Percentiles rank a stretch among this genome's conserved stretches.
Conservation (phyloP, 2,329 filamentous ascomycete species). For the Monosporascus sp. region DNA sequence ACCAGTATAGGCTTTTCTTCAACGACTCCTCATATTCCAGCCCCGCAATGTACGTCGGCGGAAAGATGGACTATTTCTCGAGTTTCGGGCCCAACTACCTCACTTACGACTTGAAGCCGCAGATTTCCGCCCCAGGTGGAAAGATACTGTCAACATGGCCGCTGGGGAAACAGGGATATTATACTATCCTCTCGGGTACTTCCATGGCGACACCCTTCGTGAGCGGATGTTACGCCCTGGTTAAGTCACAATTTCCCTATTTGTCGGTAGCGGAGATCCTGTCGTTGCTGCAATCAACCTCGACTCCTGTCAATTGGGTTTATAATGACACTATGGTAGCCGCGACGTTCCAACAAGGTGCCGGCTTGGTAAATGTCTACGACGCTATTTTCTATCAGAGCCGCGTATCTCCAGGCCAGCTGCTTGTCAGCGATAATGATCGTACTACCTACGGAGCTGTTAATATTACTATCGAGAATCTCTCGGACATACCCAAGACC, state of each 20-base stretch:
- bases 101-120: constrained; percentile 23
- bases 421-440: constrained; percentile 14
- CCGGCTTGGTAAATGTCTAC: constrained; percentile 28
- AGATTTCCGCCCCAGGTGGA: constrained; percentile 30
- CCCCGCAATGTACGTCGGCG: constrained; percentile 7
- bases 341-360: constrained; percentile 28
- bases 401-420: constrained; percentile 16
- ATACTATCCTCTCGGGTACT: constrained; percentile 30
- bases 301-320: constrained; percentile 21
- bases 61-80: constrained; percentile 18
- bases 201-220: constrained; percentile 33
- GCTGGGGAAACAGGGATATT: constrained; percentile 22
- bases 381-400: constrained; percentile 21
- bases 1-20: constrained; percentile 13
- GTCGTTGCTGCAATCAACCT: constrained; percentile 24
- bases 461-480: constrained; percentile 22
- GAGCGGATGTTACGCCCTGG: constrained; percentile 28
- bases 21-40: constrained; percentile 12
- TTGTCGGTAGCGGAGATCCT: constrained; percentile 23
- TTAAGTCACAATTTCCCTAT: constrained; percentile 27
- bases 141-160: constrained; percentile 31
- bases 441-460: constrained; percentile 7
- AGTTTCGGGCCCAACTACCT: constrained; percentile 16
- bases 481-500: constrained; percentile 9
- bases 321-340: constrained; percentile 23